These are phyloP conservation scores for Wallacemonas sp. DNA, from an alignment of 208 protist genomes.

Conservation along the genomic window DNA sequence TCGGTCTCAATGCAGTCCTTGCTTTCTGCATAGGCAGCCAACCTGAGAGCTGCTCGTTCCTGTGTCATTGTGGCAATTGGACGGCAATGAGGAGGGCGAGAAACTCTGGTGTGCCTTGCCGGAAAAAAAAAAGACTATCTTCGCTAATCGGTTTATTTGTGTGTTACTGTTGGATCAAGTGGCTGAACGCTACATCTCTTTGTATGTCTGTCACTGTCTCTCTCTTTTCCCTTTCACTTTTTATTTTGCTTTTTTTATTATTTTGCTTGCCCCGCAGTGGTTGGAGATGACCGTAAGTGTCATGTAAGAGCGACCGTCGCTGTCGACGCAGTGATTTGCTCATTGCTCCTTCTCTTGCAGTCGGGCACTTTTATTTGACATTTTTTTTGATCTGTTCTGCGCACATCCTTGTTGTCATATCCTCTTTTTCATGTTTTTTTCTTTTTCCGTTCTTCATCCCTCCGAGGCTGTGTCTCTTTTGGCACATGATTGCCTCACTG, in stretches of 20 bases:
- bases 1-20: no score
- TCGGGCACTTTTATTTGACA: not conserved
- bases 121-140: no score
- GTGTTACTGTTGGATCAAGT: no score
- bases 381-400: slow-evolving; percentile 11
- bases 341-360: slow-evolving; percentile 5
- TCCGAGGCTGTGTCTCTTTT: not conserved
- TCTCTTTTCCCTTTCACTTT: not conserved
- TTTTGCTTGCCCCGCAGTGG: not conserved
- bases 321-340: not conserved
- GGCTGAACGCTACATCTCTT: no score
- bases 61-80: no score
- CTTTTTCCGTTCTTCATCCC: not conserved
- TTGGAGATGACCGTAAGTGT: not conserved
- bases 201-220: not conserved
- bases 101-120: no score
- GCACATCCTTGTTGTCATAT: not conserved
- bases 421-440: slow-evolving; percentile 20
- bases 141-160: no score
- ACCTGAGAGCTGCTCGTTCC: no score
- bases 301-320: no score
- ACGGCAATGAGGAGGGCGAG: no score
- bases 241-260: not conserved
- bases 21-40: no score
- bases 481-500: no score